Conservation (phyloP, 2,329 filamentous ascomycete species). For the Proliferodiscus dingleyae region DNA sequence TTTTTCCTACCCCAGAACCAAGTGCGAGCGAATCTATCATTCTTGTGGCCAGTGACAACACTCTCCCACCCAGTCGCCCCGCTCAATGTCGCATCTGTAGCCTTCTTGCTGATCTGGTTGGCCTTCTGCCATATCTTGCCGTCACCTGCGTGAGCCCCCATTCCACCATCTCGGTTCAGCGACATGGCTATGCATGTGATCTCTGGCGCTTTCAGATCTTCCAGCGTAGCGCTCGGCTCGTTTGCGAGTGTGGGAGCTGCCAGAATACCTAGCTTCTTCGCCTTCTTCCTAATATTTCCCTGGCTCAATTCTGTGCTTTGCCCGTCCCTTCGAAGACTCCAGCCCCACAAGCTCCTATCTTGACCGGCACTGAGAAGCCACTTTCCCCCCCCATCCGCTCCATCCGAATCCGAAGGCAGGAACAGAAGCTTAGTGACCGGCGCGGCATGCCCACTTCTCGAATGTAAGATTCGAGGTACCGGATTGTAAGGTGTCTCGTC, state of each 20-base stretch:
- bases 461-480: constrained; percentile 78
- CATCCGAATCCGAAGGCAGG: constrained; percentile 82
- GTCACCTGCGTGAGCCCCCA: constrained; percentile 75
- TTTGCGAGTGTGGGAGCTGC: constrained; percentile 51
- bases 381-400: constrained; percentile 81
- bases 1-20: constrained; percentile 98
- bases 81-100: constrained; percentile 65
- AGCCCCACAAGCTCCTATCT: constrained; percentile 92
- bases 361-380: constrained; percentile 88
- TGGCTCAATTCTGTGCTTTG: constrained; percentile 93
- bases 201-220: constrained; percentile 80
- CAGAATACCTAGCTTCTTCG: constrained; percentile 78
- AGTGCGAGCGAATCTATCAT: constrained; percentile 79
- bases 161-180: constrained; percentile 89
- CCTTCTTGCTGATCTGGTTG: constrained; percentile 51
- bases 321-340: constrained; percentile 89
- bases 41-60: constrained; percentile 85
- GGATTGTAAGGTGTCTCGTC: constrained; percentile 88
- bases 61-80: constrained; percentile 93
- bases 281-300: constrained; percentile 79
- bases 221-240: constrained; percentile 59
- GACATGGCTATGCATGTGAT: constrained; percentile 90
- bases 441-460: constrained; percentile 81
- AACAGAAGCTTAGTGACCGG: constrained; percentile 80
- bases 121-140: constrained; percentile 80